These are phyloP conservation scores for Aspergillus nanangensis DNA, from an alignment of 495 filamentous ascomycete species.

Conservation along the genomic window DNA sequence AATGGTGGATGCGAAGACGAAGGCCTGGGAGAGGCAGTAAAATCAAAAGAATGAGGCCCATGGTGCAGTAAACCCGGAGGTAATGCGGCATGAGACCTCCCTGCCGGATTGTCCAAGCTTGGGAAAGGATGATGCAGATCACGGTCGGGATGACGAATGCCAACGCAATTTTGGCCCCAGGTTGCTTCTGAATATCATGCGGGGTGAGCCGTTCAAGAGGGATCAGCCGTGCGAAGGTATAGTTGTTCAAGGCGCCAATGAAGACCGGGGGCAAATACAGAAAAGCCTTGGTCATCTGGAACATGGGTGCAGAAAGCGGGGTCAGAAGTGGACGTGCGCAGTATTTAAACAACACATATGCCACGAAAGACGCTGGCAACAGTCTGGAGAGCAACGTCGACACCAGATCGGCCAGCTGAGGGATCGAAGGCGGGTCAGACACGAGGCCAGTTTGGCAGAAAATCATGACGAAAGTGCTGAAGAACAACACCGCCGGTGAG, in stretches of 20 bases:
- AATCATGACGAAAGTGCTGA: conserved; percentile 63
- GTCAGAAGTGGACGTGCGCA: conserved; percentile 51
- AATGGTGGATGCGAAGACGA: conserved; percentile 90
- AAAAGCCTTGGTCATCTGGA: conserved; percentile 66
- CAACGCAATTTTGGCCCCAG: conserved; percentile 69
- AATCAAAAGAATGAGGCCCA: conserved; percentile 52
- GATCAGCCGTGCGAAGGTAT: conserved; percentile 74
- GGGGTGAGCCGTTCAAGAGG: conserved; percentile 75
- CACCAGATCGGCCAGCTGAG: conserved; percentile 54
- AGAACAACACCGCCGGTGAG: conserved; percentile 66
- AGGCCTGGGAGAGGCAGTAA: conserved; percentile 72
- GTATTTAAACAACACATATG: conserved; percentile 70
- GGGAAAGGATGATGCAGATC: conserved; percentile 54
- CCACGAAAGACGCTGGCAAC: conserved; percentile 70
- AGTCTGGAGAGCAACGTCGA: conserved; percentile 69
- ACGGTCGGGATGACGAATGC: conserved; percentile 62
- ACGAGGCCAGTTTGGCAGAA: conserved; percentile 77
- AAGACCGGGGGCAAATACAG: conserved; percentile 72
- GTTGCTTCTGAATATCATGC: conserved; percentile 71
- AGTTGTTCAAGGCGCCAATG: conserved; percentile 77
- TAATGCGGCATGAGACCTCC: conserved; percentile 66
- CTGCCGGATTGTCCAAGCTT: conserved; percentile 70
- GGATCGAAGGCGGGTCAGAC: conserved; percentile 63
- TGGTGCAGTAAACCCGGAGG: conserved; percentile 67
- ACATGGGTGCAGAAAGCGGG: conserved; percentile 52